These are phyloP conservation scores for Paramarasmius palmivorus DNA, from an alignment of 1,284 basidiomycete species.

Conservation along the genomic window DNA sequence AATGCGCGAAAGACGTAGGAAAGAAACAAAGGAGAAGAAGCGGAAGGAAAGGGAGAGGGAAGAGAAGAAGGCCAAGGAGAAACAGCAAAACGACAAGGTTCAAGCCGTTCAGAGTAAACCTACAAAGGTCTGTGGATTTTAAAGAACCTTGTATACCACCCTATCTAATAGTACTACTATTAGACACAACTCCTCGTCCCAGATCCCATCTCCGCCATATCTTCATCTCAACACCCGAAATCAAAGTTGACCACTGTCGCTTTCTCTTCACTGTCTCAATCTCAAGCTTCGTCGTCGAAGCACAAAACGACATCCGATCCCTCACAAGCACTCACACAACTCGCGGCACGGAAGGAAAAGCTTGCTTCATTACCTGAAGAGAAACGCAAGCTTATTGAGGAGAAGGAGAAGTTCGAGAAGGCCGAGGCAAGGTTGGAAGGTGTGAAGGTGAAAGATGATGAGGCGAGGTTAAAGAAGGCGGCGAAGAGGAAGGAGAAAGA, in stretches of 20 bases:
- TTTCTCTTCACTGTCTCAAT: slow-evolving; percentile 65
- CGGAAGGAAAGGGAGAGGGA: slow-evolving; percentile 54
- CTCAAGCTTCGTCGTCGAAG: slow-evolving; percentile 41
- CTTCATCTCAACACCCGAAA: slow-evolving; percentile 34
- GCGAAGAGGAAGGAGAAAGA: slow-evolving; percentile 88
- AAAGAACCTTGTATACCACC: background rate
- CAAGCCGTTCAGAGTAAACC: slow-evolving; percentile 44
- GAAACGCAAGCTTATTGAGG: slow-evolving; percentile 75
- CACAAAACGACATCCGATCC: slow-evolving; percentile 79
- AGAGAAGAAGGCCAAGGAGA: slow-evolving; percentile 50
- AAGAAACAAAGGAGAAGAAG: slow-evolving; percentile 83
- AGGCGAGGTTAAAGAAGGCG: slow-evolving; percentile 82
- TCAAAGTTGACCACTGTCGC: slow-evolving; percentile 61
- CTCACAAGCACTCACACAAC: slow-evolving; percentile 78
- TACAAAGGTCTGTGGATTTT: slow-evolving; percentile 47
- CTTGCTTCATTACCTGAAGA: slow-evolving; percentile 75
- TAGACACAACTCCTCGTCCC: slow-evolving; percentile 78
- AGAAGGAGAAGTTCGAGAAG: slow-evolving; percentile 85
- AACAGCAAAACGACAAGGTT: slow-evolving; percentile 43
- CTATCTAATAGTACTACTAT: background rate
- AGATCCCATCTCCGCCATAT: slow-evolving; percentile 37
- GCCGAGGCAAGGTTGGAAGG: slow-evolving; percentile 84
- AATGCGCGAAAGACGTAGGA: slow-evolving; percentile 80
- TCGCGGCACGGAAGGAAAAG: slow-evolving; percentile 73
- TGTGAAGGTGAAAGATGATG: slow-evolving; percentile 86